A percentile compares a stretch with the other conserved stretches of the same genome.
Evolutionary conservation across 2,329 filamentous ascomycete genomes (phyloP).

Genomic region (Cladosporium sp.): DNA sequence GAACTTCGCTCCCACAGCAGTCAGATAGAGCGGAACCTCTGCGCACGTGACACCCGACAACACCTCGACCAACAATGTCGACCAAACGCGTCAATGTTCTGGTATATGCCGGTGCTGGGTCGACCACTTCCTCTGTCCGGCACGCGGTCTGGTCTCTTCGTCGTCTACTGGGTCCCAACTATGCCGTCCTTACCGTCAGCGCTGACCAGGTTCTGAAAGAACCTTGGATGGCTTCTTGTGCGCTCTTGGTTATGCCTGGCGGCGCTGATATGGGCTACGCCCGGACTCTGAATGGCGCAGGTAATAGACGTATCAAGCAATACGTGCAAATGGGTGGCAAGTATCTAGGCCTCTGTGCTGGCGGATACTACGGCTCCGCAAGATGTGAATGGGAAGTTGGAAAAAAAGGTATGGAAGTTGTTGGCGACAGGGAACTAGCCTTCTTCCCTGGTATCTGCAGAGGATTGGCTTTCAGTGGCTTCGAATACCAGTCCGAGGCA

Average conservation of each 20-base stretch:
- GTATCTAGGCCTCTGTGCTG: constrained; percentile 91
- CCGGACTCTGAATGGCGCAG: constrained; percentile 79
- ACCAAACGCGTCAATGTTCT: constrained; percentile 80
- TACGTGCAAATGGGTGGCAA: constrained; percentile 82
- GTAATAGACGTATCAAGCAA: constrained; percentile 79
- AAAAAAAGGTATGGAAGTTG: constrained; percentile 75
- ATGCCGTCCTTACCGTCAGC: constrained; percentile 85
- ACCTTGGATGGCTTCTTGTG: constrained; percentile 85
- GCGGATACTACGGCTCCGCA: constrained; percentile 82
- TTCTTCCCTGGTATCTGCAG: constrained; percentile 88
- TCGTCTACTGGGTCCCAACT: constrained; percentile 81
- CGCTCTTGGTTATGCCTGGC: constrained; percentile 86
- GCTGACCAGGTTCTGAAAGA: constrained; percentile 81
- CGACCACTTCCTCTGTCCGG: constrained; percentile 81
- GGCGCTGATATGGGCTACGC: constrained; percentile 95
- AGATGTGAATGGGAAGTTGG: constrained; percentile 92
- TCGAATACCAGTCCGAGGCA: constrained; percentile 83
- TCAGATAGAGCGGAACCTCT: neutral
- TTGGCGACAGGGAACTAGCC: constrained; percentile 78
- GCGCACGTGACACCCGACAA: constrained; percentile 17
- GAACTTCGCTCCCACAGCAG: neutral
- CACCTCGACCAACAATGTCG: constrained; percentile 52
- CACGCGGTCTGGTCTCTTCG: constrained; percentile 87
- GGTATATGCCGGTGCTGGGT: constrained; percentile 86
- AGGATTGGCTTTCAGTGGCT: constrained; percentile 83